Evolutionary conservation across 345 rosid genomes (phyloP), one percentile per base, ranked within the genome.

Genomic region (Lepidium didymum): DNA sequence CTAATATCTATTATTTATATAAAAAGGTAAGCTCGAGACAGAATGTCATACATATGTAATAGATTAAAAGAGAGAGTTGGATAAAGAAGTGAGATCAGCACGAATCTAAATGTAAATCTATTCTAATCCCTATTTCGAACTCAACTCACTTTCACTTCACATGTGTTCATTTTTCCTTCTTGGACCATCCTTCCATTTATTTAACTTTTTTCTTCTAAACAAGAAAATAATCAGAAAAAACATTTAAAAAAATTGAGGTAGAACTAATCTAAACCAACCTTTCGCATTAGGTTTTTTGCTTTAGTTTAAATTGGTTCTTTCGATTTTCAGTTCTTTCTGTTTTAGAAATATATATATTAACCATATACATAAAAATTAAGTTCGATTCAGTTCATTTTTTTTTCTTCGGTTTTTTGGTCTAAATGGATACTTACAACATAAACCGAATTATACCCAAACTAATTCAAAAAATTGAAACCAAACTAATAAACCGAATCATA

Each of bases 1-100:
- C 72, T 50, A 73, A 41, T 16, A 3, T 33, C 43, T 31, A 52
- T 36, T 14, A 3, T 16, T 7, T 15, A 27, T 27, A 27, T 27
- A 27, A 23, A 36, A 25, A 31, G 23, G 14, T 19, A 18, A 8
- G 5, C 31, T 19, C 6, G 4, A 64, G 42, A 44, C 42, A 55
- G 16, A 35, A 46, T 34, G 43, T 72, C 59, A 47, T 15, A 64
- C 70, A 64, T 55, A 70, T 47, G 34, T 64, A 37, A 63, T 36
- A 52, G 55, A 52, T 45, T 44, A 8, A 49, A 60, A 31, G 34
- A 42, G 21, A 57, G n/a, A 49, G 72, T 2, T 57, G 65, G 9
- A 49, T 43, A 49, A 41, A 73, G 52, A 64, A 38, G 21, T 72
- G 76, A 47, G 65, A 72, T 49, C 64, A 64, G 44, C 65, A 47